phyloP scores from a whole-genome alignment of 495 filamentous ascomycete genomes.

The Apiosordaria backusii region DNA sequence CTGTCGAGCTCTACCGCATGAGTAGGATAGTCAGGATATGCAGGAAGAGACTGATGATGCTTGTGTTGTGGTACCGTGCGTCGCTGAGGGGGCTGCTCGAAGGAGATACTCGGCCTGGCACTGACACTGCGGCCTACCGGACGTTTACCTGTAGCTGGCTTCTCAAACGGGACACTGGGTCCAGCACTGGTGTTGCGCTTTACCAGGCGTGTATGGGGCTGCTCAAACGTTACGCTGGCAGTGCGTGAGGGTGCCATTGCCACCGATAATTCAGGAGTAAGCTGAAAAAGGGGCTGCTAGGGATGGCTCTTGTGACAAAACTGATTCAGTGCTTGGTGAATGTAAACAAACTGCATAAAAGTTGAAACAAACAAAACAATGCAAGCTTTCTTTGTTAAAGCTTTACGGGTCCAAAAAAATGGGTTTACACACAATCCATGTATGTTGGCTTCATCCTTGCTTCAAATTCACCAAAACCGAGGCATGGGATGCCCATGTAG shows the following conservation, averaged over 20 bases:
- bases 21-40: neutral
- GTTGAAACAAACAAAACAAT: slow-evolving; percentile 6
- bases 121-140: neutral
- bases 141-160: neutral
- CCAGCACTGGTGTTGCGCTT: neutral
- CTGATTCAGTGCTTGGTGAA: neutral
- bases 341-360: slow-evolving; percentile 8
- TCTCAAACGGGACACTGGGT: neutral
- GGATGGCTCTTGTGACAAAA: neutral
- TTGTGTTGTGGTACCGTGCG: neutral
- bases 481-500: neutral
- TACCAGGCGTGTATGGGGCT: neutral
- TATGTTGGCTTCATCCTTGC: neutral
- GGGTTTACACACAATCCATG: neutral
- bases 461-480: neutral
- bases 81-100: neutral
- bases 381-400: neutral
- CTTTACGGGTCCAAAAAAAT: neutral
- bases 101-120: neutral
- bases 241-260: neutral
- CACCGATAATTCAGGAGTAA: neutral
- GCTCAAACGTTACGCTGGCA: neutral
- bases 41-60: neutral
- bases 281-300: neutral
- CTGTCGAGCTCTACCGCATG: neutral